Percentiles rank a stretch among this genome's conserved stretches.
Conservation (phyloP, 2,329 filamentous ascomycete genomes). For the Stachybotrys elegans region DNA sequence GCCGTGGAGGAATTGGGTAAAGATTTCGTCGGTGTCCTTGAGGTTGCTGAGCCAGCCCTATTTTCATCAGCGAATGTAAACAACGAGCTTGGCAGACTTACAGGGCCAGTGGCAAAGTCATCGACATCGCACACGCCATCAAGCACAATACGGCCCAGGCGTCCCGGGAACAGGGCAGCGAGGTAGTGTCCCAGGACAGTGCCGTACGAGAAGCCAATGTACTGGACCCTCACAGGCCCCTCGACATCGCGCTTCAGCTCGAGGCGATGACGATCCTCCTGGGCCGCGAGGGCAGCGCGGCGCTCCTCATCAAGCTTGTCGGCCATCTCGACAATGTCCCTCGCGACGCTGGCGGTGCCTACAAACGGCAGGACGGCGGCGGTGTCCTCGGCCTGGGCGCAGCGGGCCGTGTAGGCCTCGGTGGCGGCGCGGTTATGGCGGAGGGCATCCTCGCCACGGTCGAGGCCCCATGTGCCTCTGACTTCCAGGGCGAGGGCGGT, state of each 20-base stretch:
- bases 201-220: slow-evolving; percentile 46
- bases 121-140: slow-evolving; percentile 31
- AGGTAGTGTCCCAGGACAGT: slow-evolving; percentile 29
- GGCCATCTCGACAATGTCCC: slow-evolving; percentile 40
- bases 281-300: slow-evolving; percentile 14
- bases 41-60: slow-evolving; percentile 31
- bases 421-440: slow-evolving; percentile 19
- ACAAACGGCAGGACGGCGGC: slow-evolving; percentile 26
- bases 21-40: slow-evolving; percentile 29
- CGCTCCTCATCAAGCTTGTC: slow-evolving; percentile 32
- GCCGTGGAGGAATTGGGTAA: slow-evolving; percentile 26
- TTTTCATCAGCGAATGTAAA: neutral
- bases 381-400: slow-evolving; percentile 13
- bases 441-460: slow-evolving; percentile 13
- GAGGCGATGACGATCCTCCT: neutral
- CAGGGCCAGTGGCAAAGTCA: slow-evolving; percentile 23
- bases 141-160: slow-evolving; percentile 35
- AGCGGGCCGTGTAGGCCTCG: slow-evolving; percentile 22
- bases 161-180: slow-evolving; percentile 28
- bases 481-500: slow-evolving; percentile 22
- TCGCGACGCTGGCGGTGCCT: slow-evolving; percentile 31
- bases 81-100: slow-evolving; percentile 1
- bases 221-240: slow-evolving; percentile 28
- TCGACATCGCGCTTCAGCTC: neutral
- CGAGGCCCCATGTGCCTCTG: slow-evolving; percentile 23